Conservation (phyloP, 177 flowering plant genomes). For the Tripterygium wilfordii region DNA sequence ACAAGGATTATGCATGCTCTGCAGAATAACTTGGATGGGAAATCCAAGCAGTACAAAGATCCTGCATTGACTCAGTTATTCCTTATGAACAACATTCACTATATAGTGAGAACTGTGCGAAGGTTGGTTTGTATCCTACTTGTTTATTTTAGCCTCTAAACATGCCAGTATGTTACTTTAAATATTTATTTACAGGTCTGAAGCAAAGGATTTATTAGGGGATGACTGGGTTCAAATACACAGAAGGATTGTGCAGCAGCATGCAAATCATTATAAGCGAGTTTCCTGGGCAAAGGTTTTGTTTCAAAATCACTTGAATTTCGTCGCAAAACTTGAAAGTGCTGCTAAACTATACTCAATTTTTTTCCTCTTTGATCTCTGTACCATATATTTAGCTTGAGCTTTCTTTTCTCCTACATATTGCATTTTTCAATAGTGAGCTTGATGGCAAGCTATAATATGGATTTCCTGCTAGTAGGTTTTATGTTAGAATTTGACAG, state of each 20-base stretch:
- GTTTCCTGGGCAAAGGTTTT: conserved; percentile 91
- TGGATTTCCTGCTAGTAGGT: no score
- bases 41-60: conserved; percentile 92
- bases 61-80: conserved; percentile 83
- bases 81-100: conserved; percentile 94
- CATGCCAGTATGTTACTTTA: background rate
- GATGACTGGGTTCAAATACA: conserved; percentile 99
- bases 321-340: no score
- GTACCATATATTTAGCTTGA: no score
- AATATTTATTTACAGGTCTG: conserved; percentile 53
- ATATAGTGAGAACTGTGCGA: conserved; percentile 93
- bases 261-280: conserved; percentile 96
- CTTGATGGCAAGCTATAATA: no score
- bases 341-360: background rate
- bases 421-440: no score
- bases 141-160: background rate
- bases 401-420: no score
- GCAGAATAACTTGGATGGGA: conserved; percentile 82
- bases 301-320: background rate
- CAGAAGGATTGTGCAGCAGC: conserved; percentile 93
- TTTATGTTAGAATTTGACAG: no score
- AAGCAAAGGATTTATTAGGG: conserved; percentile 91
- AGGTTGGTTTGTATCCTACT: conserved; percentile 40
- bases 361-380: no score
- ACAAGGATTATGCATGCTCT: conserved; percentile 85